phyloP scores from a whole-genome alignment of 106 monocot species.

The Chionographis japonica region DNA sequence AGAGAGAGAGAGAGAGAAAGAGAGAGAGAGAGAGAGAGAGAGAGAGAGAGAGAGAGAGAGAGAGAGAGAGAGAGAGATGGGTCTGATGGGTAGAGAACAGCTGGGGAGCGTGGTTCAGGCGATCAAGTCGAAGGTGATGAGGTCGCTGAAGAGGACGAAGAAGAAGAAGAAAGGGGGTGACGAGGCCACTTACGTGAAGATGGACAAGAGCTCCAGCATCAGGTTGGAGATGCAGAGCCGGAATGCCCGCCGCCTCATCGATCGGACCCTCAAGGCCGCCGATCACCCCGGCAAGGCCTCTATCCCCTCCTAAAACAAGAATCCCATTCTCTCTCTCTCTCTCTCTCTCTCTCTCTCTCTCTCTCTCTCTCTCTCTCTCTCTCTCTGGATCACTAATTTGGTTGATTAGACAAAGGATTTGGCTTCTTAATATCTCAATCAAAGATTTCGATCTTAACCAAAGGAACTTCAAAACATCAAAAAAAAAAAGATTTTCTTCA shows the following conservation, averaged over 20 bases:
- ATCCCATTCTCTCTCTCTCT: too few species aligned
- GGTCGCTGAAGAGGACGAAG: slow-evolving; percentile 5
- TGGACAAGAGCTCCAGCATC: slow-evolving; percentile 55
- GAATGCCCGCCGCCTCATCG: slow-evolving; percentile 37
- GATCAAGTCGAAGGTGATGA: slow-evolving; percentile 33
- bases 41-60: background rate
- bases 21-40: background rate
- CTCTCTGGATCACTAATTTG: too few species aligned
- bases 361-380: too few species aligned
- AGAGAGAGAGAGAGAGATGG: background rate
- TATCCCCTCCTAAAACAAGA: background rate
- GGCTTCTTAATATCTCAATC: too few species aligned
- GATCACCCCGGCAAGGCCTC: slow-evolving; percentile 33
- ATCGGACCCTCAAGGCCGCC: slow-evolving; percentile 44
- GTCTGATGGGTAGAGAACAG: too few species aligned
- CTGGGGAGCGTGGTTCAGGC: slow-evolving; percentile 26
- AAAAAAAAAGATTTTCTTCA: too few species aligned
- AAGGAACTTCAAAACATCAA: too few species aligned
- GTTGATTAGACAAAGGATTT: too few species aligned
- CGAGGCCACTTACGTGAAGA: slow-evolving; percentile 25
- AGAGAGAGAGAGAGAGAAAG: background rate
- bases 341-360: too few species aligned
- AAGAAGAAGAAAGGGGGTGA: slow-evolving; percentile 16
- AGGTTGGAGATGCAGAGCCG: slow-evolving; percentile 37
- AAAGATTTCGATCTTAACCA: too few species aligned